A percentile compares a stretch with the other conserved stretches of the same genome.
These are phyloP conservation scores for Myxozyma udenii DNA, from an alignment of 805 yeast genomes.

Conservation along the genomic window DNA sequence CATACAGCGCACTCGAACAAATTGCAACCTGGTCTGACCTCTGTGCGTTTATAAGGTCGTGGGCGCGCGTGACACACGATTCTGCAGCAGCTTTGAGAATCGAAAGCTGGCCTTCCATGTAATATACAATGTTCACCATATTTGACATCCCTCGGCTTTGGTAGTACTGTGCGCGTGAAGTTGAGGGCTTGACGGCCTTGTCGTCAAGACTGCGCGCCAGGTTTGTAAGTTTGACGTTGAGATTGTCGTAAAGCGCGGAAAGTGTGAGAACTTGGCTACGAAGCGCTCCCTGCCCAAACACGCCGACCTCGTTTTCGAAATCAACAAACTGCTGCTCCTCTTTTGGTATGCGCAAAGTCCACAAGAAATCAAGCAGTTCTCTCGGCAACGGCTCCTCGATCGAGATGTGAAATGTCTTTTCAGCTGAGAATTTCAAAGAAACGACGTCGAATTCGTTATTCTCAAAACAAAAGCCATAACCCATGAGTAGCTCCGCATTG, in stretches of 20 bases:
- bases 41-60: not conserved
- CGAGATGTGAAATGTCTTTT: slow-evolving; percentile 7
- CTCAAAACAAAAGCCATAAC: slow-evolving; percentile 72
- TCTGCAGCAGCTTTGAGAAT: slow-evolving; percentile 6
- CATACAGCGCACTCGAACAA: not conserved
- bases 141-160: not conserved
- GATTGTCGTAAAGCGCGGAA: slow-evolving; percentile 5
- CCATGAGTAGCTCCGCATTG: slow-evolving; percentile 74
- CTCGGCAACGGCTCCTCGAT: slow-evolving; percentile 9
- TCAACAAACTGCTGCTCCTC: too few relatives aligned
- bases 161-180: not conserved
- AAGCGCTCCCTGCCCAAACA: slow-evolving; percentile 8
- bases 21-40: not conserved
- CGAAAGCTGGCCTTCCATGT: slow-evolving; percentile 6
- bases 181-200: too few relatives aligned
- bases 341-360: too few relatives aligned
- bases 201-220: too few relatives aligned
- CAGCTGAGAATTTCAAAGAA: slow-evolving; percentile 49
- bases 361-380: not conserved
- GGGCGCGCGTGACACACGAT: not conserved
- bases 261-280: slow-evolving; percentile 21
- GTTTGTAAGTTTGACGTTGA: too few relatives aligned
- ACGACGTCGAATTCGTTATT: slow-evolving; percentile 56
- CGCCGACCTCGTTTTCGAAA: slow-evolving; percentile 13
- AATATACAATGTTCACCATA: not conserved